Evolutionary conservation across 495 filamentous ascomycete species (phyloP).

Genomic region (Aspergillus mulundensis): DNA sequence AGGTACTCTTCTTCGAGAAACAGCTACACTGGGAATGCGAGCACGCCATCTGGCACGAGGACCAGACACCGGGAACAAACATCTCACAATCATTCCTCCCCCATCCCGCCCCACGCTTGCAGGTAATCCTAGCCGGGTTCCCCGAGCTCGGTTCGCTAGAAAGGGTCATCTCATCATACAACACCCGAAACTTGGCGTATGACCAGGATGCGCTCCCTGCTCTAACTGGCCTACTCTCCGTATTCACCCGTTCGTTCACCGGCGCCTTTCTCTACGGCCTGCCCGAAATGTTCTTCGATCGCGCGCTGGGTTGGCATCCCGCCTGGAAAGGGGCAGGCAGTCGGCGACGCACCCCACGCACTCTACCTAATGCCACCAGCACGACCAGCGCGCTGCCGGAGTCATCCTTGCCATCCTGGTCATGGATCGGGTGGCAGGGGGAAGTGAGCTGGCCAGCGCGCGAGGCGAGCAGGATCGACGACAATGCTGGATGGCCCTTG

Average conservation of each 20-base stretch:
- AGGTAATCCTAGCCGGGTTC: not conserved
- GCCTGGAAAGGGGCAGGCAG: not conserved
- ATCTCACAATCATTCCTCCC: not conserved
- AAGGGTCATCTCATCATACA: slow-evolving; percentile 10
- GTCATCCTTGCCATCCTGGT: slow-evolving; percentile 23
- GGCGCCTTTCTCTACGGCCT: slow-evolving; percentile 21
- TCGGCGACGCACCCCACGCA: not conserved
- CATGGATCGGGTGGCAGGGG: slow-evolving; percentile 27
- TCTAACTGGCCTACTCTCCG: slow-evolving; percentile 15
- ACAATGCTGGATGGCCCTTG: too few species aligned
- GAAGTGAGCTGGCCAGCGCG: not conserved
- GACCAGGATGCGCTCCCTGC: slow-evolving; percentile 20
- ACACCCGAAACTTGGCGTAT: slow-evolving; percentile 11
- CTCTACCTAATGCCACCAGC: too few species aligned
- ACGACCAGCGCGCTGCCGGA: not conserved
- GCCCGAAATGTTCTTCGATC: slow-evolving; percentile 21
- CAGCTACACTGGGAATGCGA: not conserved
- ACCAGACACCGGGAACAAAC: not conserved
- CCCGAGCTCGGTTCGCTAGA: not conserved
- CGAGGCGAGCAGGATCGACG: too few species aligned
- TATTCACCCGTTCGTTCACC: slow-evolving; percentile 13
- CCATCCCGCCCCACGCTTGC: not conserved
- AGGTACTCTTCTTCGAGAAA: not conserved
- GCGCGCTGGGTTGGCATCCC: slow-evolving; percentile 13
- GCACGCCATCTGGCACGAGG: not conserved